These are phyloP conservation scores for Thraustochytrium sp. DNA, from an alignment of 352 stramenopile genomes.

Conservation along the genomic window DNA sequence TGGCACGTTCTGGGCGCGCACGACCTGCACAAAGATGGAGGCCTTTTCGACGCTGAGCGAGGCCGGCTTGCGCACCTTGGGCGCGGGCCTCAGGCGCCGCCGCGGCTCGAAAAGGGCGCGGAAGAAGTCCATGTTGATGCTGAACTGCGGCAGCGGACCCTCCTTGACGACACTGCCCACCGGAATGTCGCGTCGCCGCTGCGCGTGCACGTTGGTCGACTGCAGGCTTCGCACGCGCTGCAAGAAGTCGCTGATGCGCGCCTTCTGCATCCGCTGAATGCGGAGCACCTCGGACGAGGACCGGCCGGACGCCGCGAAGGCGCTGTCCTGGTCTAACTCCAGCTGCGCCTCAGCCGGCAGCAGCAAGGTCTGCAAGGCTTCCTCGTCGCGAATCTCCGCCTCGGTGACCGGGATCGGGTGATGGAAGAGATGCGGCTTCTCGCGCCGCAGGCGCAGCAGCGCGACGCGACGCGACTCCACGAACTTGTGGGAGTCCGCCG, in stretches of 20 bases:
- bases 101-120: slow-evolving; percentile 54
- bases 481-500: not conserved
- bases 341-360: slow-evolving; percentile 62
- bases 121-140: slow-evolving; percentile 64
- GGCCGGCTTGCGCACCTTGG: slow-evolving; percentile 51
- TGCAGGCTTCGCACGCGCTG: slow-evolving; percentile 57
- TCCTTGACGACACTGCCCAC: slow-evolving; percentile 71
- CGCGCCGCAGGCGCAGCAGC: slow-evolving; percentile 63
- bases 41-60: slow-evolving; percentile 59
- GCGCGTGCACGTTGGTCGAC: not conserved
- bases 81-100: slow-evolving; percentile 39
- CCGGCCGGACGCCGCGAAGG: slow-evolving; percentile 40
- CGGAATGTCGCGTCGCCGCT: slow-evolving; percentile 9
- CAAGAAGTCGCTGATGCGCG: slow-evolving; percentile 61
- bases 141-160: slow-evolving; percentile 67
- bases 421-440: slow-evolving; percentile 59
- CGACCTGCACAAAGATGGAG: slow-evolving; percentile 71
- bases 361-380: slow-evolving; percentile 60
- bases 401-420: slow-evolving; percentile 64
- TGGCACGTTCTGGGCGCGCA: slow-evolving; percentile 67
- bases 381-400: slow-evolving; percentile 59
- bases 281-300: slow-evolving; percentile 21
- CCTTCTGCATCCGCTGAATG: slow-evolving; percentile 49
- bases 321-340: slow-evolving; percentile 58
- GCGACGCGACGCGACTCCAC: not conserved